Base-by-base conservation (phyloP, 768 basidiomycete species). In the Lentinula aciculospora region DNA sequence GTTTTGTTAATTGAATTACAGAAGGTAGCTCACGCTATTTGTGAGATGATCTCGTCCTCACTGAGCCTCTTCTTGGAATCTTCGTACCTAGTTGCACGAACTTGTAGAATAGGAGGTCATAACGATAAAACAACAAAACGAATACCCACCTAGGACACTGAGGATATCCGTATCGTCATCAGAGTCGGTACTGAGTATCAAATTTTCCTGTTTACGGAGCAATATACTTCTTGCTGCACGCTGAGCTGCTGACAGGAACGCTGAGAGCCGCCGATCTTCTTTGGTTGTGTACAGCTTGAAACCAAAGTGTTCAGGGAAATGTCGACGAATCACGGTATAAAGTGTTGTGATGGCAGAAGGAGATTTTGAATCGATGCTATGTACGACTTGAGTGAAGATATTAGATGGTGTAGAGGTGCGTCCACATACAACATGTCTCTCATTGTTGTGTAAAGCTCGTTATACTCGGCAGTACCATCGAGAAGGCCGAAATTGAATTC, bases 41-140 rank as follows among this genome's bases (percentile, higher is more conserved):
- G 79, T 42, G 74, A 75, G 56, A 77, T 66, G 63, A 77, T 74
- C 67, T 78, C 81, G 65, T 76, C 78, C 60, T 76, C 76, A 39
- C 60, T 81, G 29, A 86, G 68, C 57, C 71, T 71, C 8, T 69
- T 68, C 40, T 67, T 69, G 27, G 69, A 67, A 50, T 80, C 69
- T 61, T 81, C 76, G 2, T 79, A 74, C 8, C 74, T 72, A 65
- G 85, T 83, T 8, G 83, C 81, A 63, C 77, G 76, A 48, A 83
- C 82, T 82, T 46, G 27, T 4, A 28, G 21, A 29, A 28, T 21
- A 27, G 7, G 27, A 46, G 51, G 28, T 21, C 29, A 40, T 42
- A 19, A 19, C n/a, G 46, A 36, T 28, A 31, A 60, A 17, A 23
- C 5, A 56, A 39, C 29, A 19, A n/a, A 12, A 53, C 19, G 27